phyloP scores from a whole-genome alignment of 2,329 filamentous ascomycete species.

The Fusarium sp. region DNA sequence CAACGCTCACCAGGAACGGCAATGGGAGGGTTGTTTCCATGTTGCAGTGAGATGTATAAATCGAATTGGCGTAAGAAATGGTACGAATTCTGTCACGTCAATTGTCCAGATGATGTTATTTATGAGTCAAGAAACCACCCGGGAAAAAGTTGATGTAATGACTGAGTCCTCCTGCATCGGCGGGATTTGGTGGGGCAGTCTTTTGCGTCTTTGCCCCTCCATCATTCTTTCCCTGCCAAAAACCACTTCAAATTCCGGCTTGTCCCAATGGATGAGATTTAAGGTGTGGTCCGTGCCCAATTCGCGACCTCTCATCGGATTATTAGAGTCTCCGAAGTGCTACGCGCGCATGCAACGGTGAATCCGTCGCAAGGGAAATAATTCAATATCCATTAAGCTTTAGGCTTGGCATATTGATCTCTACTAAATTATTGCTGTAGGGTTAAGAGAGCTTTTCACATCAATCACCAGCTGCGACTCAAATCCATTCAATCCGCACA shows the following conservation, averaged over 20 bases:
- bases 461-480: not conserved
- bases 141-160: conserved; percentile 46
- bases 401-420: not conserved
- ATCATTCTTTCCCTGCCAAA: conserved; percentile 33
- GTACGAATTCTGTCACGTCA: not conserved
- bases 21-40: conserved; percentile 75
- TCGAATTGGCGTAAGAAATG: conserved; percentile 20
- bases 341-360: conserved; percentile 19
- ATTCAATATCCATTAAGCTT: conserved; percentile 8
- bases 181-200: conserved; percentile 45
- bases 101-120: conserved; percentile 17
- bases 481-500: not conserved
- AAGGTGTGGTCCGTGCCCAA: conserved; percentile 53
- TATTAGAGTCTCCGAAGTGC: conserved; percentile 31
- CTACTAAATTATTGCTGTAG: not conserved
- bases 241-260: conserved; percentile 32
- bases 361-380: conserved; percentile 15
- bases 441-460: not conserved
- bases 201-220: conserved; percentile 44
- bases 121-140: conserved; percentile 42
- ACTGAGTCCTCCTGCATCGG: conserved; percentile 49
- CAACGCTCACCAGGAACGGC: conserved; percentile 71
- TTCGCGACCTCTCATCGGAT: conserved; percentile 34
- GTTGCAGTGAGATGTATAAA: conserved; percentile 31
- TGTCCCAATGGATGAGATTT: conserved; percentile 42